phyloP scores from a whole-genome alignment of 805 yeast genomes.

The Saturnispora kantuleensis region DNA sequence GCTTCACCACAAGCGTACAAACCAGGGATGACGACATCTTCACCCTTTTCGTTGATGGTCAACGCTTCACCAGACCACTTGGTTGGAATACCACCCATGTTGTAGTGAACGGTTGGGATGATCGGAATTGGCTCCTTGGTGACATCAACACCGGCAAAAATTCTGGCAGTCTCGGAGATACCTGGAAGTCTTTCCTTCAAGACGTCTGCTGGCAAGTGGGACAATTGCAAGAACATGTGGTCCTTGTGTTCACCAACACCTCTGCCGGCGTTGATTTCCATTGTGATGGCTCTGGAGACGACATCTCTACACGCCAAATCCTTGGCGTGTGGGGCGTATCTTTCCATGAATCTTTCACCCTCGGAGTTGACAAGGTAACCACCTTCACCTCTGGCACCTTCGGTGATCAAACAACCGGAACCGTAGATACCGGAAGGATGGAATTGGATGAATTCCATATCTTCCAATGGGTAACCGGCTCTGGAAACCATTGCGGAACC shows the following conservation, averaged over 20 bases:
- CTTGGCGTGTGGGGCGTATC: conserved; percentile 98
- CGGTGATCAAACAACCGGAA: conserved; percentile 96
- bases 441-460: conserved; percentile 95
- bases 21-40: conserved; percentile 88
- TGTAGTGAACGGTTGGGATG: conserved; percentile 96
- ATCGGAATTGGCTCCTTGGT: conserved; percentile 99
- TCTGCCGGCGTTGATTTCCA: conserved; percentile 98
- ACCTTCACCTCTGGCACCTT: conserved; percentile 99
- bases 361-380: conserved; percentile 92
- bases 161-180: conserved; percentile 96
- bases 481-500: conserved; percentile 97
- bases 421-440: conserved; percentile 99
- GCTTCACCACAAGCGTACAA: conserved; percentile 97
- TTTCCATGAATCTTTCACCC: conserved; percentile 99
- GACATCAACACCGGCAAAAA: conserved; percentile 98
- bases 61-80: conserved; percentile 94
- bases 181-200: conserved; percentile 96
- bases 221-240: conserved; percentile 89
- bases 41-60: conserved; percentile 73
- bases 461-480: conserved; percentile 97
- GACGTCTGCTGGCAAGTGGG: conserved; percentile 87
- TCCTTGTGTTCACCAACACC: conserved; percentile 97
- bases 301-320: conserved; percentile 98
- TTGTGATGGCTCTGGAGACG: conserved; percentile 94
- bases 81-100: conserved; percentile 99